Evolutionary conservation across 306 rosid genomes (phyloP).

Genomic region (Castanea mollissima): DNA sequence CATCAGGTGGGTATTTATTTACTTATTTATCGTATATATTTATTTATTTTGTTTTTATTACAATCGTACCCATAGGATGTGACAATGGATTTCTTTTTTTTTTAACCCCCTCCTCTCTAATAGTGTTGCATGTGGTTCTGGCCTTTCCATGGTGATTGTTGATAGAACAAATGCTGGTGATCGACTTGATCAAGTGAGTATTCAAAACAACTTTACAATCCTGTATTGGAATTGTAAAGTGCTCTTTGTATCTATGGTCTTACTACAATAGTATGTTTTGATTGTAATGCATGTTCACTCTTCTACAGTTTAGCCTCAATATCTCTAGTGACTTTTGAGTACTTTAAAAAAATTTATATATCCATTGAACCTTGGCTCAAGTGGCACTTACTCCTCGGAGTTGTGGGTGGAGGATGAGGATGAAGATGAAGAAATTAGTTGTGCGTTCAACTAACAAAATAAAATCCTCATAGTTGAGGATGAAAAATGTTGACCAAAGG

Average conservation of each 20-base stretch:
- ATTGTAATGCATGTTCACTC: too few relatives aligned
- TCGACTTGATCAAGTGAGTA: constrained; percentile 81
- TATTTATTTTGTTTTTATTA: too few relatives aligned
- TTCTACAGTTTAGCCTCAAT: background rate
- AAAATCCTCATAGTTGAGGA: background rate
- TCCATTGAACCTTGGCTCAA: too few relatives aligned
- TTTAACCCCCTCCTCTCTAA: constrained; percentile 10
- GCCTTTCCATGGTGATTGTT: constrained; percentile 86
- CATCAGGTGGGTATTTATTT: constrained; percentile 46
- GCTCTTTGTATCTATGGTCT: background rate
- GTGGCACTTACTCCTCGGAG: too few relatives aligned
- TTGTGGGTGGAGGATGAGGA: too few relatives aligned
- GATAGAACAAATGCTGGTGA: constrained; percentile 72
- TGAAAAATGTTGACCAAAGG: background rate
- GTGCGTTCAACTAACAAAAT: too few relatives aligned
- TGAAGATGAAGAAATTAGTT: too few relatives aligned
- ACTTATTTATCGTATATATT: background rate
- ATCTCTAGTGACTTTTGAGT: background rate
- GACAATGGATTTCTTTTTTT: constrained; percentile 12
- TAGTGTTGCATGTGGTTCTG: constrained; percentile 94
- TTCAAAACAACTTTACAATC: background rate
- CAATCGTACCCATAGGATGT: constrained; percentile 4
- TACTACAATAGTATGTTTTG: background rate
- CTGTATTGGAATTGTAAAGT: background rate
- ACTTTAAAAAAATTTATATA: background rate